Conservation (phyloP, 176 grass and related monocot species). For the Phoenix roebelenii region DNA sequence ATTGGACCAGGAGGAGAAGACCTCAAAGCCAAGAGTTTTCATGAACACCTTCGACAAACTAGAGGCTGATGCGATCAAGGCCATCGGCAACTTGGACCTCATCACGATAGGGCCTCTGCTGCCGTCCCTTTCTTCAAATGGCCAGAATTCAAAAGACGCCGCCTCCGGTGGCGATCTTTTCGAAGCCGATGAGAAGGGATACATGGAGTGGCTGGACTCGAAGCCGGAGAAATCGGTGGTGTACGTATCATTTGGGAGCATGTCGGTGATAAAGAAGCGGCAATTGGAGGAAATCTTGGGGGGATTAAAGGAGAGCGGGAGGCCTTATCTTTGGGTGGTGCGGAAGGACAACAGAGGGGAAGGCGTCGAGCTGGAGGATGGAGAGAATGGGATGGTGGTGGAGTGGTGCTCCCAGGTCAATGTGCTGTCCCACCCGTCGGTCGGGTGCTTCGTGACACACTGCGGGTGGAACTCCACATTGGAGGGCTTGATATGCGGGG, state of each 20-base stretch:
- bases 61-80: too few relatives aligned
- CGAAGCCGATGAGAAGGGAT: conserved; percentile 27
- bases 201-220: conserved; percentile 55
- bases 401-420: conserved; percentile 35
- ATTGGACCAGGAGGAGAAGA: too few relatives aligned
- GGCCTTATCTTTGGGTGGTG: conserved; percentile 41
- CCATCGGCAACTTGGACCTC: too few relatives aligned
- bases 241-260: conserved; percentile 43
- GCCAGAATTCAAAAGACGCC: too few relatives aligned
- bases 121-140: too few relatives aligned
- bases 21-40: too few relatives aligned
- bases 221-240: conserved; percentile 36
- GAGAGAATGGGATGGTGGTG: conserved; percentile 21
- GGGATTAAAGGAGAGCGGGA: conserved; percentile 11
- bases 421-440: conserved; percentile 40
- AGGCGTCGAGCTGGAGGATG: not conserved
- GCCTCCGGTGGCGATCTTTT: conserved; percentile 15
- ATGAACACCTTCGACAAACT: too few relatives aligned
- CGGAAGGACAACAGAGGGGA: conserved; percentile 29
- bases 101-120: too few relatives aligned
- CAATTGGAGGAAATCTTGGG: conserved; percentile 33
- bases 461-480: conserved; percentile 55
- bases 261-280: not conserved
- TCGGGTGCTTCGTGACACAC: conserved; percentile 67
- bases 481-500: conserved; percentile 35